These are phyloP conservation scores for Phellinidium pouzarii DNA, from an alignment of 1,284 basidiomycete species.

Conservation along the genomic window DNA sequence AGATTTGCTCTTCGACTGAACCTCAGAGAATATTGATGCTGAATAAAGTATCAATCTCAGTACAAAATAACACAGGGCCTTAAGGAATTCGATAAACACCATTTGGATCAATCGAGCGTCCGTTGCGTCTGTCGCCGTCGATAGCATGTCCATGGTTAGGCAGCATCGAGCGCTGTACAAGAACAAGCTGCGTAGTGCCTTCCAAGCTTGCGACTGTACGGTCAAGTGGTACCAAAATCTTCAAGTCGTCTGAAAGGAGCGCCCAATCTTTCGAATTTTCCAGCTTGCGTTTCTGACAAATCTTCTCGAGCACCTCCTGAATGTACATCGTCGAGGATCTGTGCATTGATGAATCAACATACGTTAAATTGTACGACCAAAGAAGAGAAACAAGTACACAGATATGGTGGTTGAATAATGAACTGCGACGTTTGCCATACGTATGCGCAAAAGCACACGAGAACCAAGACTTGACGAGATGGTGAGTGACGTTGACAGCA, in stretches of 20 bases:
- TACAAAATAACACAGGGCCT: constrained; percentile 1
- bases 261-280: constrained; percentile 78
- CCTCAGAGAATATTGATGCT: constrained; percentile 88
- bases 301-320: constrained; percentile 87
- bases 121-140: constrained; percentile 51
- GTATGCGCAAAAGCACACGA: constrained; percentile 73
- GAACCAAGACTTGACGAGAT: constrained; percentile 67
- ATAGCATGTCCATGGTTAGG: constrained; percentile 54
- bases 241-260: constrained; percentile 69
- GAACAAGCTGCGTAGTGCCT: constrained; percentile 77
- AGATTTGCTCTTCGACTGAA: constrained; percentile 52
- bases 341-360: constrained; percentile 12
- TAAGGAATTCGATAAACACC: constrained; percentile 42
- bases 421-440: constrained; percentile 55
- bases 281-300: constrained; percentile 72
- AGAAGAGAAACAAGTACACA: background rate
- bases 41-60: constrained; percentile 4
- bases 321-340: constrained; percentile 95
- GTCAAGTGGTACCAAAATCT: constrained; percentile 87
- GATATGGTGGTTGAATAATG: background rate
- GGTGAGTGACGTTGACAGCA: constrained; percentile 57
- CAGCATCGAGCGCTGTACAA: constrained; percentile 77
- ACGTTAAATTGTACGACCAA: too few species aligned
- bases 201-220: constrained; percentile 92
- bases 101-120: constrained; percentile 83